Evolutionary conservation across 129 eudicot genomes (phyloP).

Genomic region (Rutidosis leptorrhynchoides): DNA sequence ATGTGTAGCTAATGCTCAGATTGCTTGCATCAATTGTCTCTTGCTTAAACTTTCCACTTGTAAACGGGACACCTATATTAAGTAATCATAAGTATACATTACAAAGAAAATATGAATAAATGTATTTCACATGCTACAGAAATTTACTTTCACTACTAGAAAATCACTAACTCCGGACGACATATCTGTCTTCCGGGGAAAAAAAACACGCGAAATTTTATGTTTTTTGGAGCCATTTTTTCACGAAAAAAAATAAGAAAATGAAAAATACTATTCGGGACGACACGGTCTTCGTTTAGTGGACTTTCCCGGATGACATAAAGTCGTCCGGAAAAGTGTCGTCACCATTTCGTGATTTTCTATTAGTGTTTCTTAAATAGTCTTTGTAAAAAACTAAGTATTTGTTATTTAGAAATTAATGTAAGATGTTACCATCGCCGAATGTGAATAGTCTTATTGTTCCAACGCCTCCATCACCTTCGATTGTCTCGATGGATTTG

Average conservation of each 20-base stretch:
- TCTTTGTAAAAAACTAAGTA: background rate
- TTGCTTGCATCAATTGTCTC: slow-evolving; percentile 8
- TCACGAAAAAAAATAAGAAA: too few species aligned
- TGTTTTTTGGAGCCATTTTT: too few species aligned
- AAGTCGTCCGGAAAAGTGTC: too few species aligned
- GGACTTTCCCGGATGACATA: too few species aligned
- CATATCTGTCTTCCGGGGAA: too few species aligned
- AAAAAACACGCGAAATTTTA: too few species aligned
- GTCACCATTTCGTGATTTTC: too few species aligned
- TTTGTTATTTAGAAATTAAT: too few species aligned
- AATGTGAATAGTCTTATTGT: slow-evolving; percentile 21
- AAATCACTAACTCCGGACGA: too few species aligned
- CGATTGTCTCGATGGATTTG: slow-evolving; percentile 17
- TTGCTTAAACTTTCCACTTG: slow-evolving; percentile 18
- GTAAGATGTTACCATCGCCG: slow-evolving; percentile 10
- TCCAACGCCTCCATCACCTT: slow-evolving; percentile 23
- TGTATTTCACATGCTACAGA: background rate
- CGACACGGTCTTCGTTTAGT: too few species aligned
- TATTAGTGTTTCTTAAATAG: background rate
- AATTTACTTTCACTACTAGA: too few species aligned
- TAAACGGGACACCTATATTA: slow-evolving; percentile 9
- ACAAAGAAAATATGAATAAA: background rate
- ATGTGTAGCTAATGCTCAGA: slow-evolving; percentile 1
- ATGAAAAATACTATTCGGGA: too few species aligned
- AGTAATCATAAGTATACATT: background rate